These are phyloP conservation scores for Dactylellina drechsleri DNA, from an alignment of 2,329 filamentous ascomycete genomes.

Conservation along the genomic window DNA sequence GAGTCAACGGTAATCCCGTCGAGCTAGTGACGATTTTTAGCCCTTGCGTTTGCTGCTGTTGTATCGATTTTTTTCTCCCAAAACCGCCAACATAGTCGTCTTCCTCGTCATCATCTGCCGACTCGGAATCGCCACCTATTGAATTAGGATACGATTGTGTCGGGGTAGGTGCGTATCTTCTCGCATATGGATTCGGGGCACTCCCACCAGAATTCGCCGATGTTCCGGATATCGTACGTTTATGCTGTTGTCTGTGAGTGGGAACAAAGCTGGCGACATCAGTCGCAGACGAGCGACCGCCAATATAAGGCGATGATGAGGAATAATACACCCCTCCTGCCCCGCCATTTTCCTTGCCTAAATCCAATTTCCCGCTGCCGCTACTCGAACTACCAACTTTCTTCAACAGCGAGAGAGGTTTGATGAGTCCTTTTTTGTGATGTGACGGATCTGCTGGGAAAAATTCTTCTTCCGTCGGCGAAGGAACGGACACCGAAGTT, in stretches of 20 bases:
- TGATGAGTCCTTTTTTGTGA: constrained; percentile 54
- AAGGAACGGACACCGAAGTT: constrained; percentile 40
- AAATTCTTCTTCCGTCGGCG: constrained; percentile 45
- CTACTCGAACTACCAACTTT: constrained; percentile 37
- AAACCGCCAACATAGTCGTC: constrained; percentile 30
- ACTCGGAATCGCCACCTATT: constrained; percentile 34
- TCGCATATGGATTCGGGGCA: constrained; percentile 25
- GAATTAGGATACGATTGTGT: constrained; percentile 52
- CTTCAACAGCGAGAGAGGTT: constrained; percentile 47
- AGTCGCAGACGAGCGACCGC: constrained; percentile 39
- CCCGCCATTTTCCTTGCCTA: constrained; percentile 50
- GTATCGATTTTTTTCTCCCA: constrained; percentile 2
- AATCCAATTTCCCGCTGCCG: constrained; percentile 45
- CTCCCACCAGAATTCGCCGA: constrained; percentile 34
- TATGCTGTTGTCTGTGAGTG: constrained; percentile 52
- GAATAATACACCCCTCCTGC: constrained; percentile 46
- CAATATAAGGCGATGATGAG: constrained; percentile 50
- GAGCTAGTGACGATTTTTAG: constrained; percentile 49
- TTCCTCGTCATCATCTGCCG: constrained; percentile 39
- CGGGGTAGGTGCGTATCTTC: constrained; percentile 51
- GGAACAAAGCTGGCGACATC: constrained; percentile 52
- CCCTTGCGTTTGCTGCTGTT: constrained; percentile 29
- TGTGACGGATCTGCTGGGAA: constrained; percentile 44
- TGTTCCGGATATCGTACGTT: constrained; percentile 46
- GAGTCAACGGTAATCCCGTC: constrained; percentile 39